Conservation (phyloP, 1,284 basidiomycete species). For the Thecaphora thlaspeos region DNA sequence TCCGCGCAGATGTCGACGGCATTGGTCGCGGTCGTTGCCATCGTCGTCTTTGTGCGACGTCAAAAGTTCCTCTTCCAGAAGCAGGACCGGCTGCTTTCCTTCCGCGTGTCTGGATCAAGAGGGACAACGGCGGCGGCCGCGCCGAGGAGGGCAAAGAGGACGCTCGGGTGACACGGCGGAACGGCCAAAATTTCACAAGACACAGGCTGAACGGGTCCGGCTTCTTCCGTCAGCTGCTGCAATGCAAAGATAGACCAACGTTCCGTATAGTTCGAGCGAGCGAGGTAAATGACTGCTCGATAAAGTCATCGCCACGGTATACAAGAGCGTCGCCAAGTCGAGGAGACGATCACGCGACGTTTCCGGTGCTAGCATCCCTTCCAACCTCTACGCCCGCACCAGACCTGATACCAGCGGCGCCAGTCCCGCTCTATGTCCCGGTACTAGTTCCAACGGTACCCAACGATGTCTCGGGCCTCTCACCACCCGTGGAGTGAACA, state of each 20-base stretch:
- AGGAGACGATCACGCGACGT: background rate
- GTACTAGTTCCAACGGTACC: conserved; percentile 13
- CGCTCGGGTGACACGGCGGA: too few species aligned
- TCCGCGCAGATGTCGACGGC: conserved; percentile 10
- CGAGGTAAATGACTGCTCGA: too few species aligned
- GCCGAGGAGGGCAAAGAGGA: too few species aligned
- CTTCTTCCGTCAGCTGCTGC: too few species aligned
- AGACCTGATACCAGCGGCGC: background rate
- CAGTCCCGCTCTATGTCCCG: conserved; percentile 26
- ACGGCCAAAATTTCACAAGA: too few species aligned
- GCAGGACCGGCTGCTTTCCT: conserved; percentile 15
- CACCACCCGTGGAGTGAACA: conserved; percentile 4
- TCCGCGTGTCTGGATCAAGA: conserved; percentile 8
- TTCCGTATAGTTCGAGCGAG: too few species aligned
- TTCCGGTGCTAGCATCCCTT: conserved; percentile 11
- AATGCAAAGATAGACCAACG: too few species aligned
- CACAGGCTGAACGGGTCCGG: too few species aligned
- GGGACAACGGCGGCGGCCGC: too few species aligned
- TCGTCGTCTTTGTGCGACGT: conserved; percentile 22
- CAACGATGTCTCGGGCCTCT: conserved; percentile 9
- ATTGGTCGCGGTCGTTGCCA: conserved; percentile 16
- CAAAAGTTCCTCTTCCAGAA: conserved; percentile 21
- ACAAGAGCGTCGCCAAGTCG: too few species aligned
- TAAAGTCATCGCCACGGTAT: too few species aligned
- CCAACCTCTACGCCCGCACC: conserved; percentile 12